phyloP scores from a whole-genome alignment of 805 yeast species.

The Wilhelminamyces savonicus region DNA sequence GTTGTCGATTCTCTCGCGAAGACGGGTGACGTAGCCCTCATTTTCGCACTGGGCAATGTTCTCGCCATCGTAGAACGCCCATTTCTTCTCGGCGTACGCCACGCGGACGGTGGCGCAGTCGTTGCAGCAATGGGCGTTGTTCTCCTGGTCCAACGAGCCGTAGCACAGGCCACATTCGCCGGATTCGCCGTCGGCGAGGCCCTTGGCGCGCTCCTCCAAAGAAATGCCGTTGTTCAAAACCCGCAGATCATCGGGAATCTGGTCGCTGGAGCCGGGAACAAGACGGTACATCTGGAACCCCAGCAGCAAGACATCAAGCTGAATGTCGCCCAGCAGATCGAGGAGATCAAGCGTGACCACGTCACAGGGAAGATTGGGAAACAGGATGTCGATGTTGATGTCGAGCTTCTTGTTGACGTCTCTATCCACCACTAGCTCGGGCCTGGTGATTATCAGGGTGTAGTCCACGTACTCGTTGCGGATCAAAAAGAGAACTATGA shows the following conservation, averaged over 20 bases:
- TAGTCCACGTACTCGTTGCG: slow-evolving; percentile 74
- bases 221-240: slow-evolving; percentile 17
- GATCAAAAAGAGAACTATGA: slow-evolving; percentile 56
- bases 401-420: slow-evolving; percentile 70
- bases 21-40: slow-evolving; percentile 72
- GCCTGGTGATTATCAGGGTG: slow-evolving; percentile 58
- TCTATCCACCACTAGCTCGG: slow-evolving; percentile 86
- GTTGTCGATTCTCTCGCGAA: slow-evolving; percentile 46
- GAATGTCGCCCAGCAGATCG: slow-evolving; percentile 84
- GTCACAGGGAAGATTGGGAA: slow-evolving; percentile 85
- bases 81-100: slow-evolving; percentile 71
- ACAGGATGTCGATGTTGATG: slow-evolving; percentile 74
- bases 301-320: slow-evolving; percentile 60
- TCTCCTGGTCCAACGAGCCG: slow-evolving; percentile 63
- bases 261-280: slow-evolving; percentile 24
- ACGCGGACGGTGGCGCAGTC: slow-evolving; percentile 73
- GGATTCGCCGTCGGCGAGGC: slow-evolving; percentile 20
- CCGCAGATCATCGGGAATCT: slow-evolving; percentile 21
- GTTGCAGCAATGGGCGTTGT: slow-evolving; percentile 64
- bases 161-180: slow-evolving; percentile 85
- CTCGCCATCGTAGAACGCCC: slow-evolving; percentile 90
- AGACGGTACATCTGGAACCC: slow-evolving; percentile 72
- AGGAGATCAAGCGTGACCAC: slow-evolving; percentile 74
- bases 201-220: slow-evolving; percentile 24
- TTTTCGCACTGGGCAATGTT: slow-evolving; percentile 85